These are phyloP conservation scores for Pleurostoma richardsiae DNA, from an alignment of 2,329 filamentous ascomycete genomes.

Conservation along the genomic window DNA sequence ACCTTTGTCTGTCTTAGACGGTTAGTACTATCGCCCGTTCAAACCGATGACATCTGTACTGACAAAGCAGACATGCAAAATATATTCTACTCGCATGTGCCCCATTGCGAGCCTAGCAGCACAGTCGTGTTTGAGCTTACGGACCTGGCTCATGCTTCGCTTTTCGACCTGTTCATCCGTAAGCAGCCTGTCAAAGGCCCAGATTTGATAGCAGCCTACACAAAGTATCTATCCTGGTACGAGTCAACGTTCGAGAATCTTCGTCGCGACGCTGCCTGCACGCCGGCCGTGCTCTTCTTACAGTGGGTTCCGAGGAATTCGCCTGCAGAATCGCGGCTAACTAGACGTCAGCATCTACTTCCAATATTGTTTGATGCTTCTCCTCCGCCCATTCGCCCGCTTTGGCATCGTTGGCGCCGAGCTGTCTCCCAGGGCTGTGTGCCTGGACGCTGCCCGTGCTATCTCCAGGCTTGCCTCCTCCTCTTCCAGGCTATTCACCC, in stretches of 20 bases:
- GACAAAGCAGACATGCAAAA: too few relatives aligned
- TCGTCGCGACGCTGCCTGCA: not conserved
- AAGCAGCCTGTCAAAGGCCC: not conserved
- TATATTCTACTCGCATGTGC: not conserved
- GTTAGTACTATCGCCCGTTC: too few relatives aligned
- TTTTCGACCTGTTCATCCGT: not conserved
- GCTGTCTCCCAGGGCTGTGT: constrained; percentile 17
- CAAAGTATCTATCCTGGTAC: constrained; percentile 5
- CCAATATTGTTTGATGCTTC: constrained; percentile 4
- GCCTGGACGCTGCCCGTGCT: constrained; percentile 23
- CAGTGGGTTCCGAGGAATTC: constrained; percentile 1
- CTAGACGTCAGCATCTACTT: constrained; percentile 5
- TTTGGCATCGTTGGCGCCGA: constrained; percentile 2
- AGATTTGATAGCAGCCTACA: constrained; percentile 1
- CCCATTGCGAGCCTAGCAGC: not conserved
- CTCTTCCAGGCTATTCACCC: constrained; percentile 21
- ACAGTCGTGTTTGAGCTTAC: not conserved
- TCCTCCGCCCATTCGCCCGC: constrained; percentile 4
- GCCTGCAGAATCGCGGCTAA: not conserved
- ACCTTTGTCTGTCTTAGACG: too few relatives aligned
- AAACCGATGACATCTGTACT: too few relatives aligned
- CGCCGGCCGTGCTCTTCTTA: constrained; percentile 2
- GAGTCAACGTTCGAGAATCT: constrained; percentile 1
- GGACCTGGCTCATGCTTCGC: not conserved
- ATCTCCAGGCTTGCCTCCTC: constrained; percentile 23